A percentile compares a stretch with the other conserved stretches of the same genome.
phyloP scores from a whole-genome alignment of 2,329 filamentous ascomycete genomes.

The Coniochaeta hoffmannii region DNA sequence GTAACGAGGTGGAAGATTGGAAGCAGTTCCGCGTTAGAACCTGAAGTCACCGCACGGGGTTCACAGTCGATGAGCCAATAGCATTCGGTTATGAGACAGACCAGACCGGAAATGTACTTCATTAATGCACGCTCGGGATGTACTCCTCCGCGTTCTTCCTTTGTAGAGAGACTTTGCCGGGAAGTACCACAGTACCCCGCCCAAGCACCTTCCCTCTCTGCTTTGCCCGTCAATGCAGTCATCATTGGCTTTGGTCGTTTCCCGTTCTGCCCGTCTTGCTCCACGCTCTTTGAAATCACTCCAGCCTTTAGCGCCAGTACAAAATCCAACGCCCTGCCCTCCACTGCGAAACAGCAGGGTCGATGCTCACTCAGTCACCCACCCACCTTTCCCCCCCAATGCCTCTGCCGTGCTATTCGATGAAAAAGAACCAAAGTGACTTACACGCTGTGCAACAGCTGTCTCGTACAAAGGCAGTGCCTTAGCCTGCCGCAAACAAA shows the following conservation, averaged over 20 bases:
- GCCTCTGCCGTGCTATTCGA: constrained; percentile 7
- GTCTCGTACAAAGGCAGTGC: background rate
- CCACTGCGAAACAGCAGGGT: background rate
- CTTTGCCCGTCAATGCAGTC: background rate
- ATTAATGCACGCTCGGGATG: constrained; percentile 17
- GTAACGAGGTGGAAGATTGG: too few relatives aligned
- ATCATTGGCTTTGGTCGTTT: constrained; percentile 1
- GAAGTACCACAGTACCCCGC: constrained; percentile 13
- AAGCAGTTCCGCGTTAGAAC: background rate
- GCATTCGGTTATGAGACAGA: background rate
- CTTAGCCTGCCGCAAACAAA: background rate
- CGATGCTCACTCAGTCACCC: constrained; percentile 13
- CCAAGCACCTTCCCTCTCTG: constrained; percentile 6
- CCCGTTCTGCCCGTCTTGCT: constrained; percentile 5
- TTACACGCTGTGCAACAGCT: background rate
- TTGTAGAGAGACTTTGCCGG: constrained; percentile 23
- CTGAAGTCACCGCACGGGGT: background rate
- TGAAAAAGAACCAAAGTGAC: background rate
- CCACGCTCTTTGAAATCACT: constrained; percentile 1
- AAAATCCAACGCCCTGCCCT: background rate
- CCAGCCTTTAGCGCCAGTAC: background rate
- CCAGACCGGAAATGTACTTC: constrained; percentile 16
- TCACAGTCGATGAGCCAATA: too few relatives aligned
- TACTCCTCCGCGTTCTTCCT: constrained; percentile 16
- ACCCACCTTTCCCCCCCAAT: constrained; percentile 15